A percentile compares a stretch with the other conserved stretches of the same genome.
phyloP scores from a whole-genome alignment of 1,139 yeast genomes.

The Sugiyamaella paludigena region DNA sequence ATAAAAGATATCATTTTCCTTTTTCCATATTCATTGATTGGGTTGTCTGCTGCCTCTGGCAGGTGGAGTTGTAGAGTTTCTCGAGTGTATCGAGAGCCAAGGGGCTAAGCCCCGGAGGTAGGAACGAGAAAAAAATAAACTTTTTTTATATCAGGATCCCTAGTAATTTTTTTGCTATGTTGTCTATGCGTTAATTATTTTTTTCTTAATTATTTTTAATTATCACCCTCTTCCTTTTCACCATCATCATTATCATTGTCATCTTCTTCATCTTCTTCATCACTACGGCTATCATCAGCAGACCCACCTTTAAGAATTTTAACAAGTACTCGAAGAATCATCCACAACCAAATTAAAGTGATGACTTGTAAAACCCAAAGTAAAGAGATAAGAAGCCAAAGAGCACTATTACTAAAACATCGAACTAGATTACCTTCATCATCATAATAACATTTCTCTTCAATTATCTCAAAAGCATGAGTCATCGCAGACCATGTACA shows the following conservation, averaged over 20 bases:
- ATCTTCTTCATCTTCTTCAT: slow-evolving; percentile 58
- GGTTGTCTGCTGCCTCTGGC: no score
- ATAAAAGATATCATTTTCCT: no score
- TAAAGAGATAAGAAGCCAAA: slow-evolving; percentile 53
- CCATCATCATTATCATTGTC: slow-evolving; percentile 34
- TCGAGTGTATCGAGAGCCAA: no score
- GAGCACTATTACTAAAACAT: slow-evolving; percentile 59
- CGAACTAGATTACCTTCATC: slow-evolving; percentile 35
- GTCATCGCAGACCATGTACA: slow-evolving; percentile 46
- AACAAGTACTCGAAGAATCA: slow-evolving; percentile 66
- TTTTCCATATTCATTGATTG: no score
- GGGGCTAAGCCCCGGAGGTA: no score
- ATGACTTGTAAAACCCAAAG: slow-evolving; percentile 66
- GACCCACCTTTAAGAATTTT: slow-evolving; percentile 68
- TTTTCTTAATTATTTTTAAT: not conserved
- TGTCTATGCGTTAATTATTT: not conserved
- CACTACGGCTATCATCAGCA: slow-evolving; percentile 83
- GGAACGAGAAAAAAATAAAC: not conserved
- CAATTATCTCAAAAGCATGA: slow-evolving; percentile 32
- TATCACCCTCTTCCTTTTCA: no score
- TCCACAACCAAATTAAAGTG: slow-evolving; percentile 69
- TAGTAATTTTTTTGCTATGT: not conserved
- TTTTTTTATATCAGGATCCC: not conserved
- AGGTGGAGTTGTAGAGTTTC: no score
- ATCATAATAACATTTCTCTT: slow-evolving; percentile 28